Conservation (phyloP, 177 flowering plant genomes). For the Vitis hybrid region DNA sequence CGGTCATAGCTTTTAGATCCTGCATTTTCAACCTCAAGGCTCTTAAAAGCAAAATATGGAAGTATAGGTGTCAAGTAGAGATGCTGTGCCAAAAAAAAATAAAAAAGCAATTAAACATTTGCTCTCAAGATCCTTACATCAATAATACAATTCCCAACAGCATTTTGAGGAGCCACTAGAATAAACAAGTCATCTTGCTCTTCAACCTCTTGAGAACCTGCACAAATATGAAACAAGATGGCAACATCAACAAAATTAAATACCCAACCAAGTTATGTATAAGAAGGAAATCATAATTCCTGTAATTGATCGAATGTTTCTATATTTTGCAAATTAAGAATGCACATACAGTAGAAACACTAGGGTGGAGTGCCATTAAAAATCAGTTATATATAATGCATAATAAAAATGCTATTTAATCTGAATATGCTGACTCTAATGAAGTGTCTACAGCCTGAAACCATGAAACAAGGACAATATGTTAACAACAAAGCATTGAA, state of each 20-base stretch:
- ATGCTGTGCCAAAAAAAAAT: background rate
- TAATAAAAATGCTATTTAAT: no score
- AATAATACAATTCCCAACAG: conserved; percentile 93
- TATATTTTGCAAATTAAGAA: no score
- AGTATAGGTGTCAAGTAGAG: background rate
- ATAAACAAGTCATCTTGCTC: conserved; percentile 87
- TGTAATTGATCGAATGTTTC: no score
- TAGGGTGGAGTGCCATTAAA: no score
- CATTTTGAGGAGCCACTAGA: conserved; percentile 96
- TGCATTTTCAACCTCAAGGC: conserved; percentile 26
- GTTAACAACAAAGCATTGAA: no score
- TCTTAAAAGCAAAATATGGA: background rate
- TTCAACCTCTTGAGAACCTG: conserved; percentile 82
- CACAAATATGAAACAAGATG: conserved; percentile 6
- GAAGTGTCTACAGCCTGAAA: no score
- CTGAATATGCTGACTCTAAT: no score
- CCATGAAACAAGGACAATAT: no score
- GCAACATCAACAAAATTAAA: background rate
- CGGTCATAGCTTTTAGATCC: conserved; percentile 92
- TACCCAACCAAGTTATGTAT: background rate
- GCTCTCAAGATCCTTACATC: conserved; percentile 53
- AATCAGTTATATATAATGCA: no score
- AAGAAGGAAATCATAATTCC: no score
- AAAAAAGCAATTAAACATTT: background rate
- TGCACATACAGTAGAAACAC: no score